A percentile compares a stretch with the other conserved stretches of the same genome.
Conservation (phyloP, 495 filamentous ascomycete genomes). For the Aspergillus wentii region DNA sequence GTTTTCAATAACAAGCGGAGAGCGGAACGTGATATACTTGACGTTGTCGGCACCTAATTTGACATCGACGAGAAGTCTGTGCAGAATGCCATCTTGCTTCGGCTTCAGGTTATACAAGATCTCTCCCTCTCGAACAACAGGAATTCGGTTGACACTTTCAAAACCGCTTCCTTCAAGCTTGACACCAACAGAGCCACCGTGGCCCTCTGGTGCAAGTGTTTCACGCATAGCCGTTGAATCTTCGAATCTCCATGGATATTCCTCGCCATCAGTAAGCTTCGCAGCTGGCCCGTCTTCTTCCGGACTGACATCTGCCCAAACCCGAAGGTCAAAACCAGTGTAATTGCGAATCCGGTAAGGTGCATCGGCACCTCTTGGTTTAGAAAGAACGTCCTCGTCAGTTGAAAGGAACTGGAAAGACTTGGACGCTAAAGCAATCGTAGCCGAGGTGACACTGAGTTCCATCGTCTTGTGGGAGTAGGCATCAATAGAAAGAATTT, state of each 20-base stretch:
- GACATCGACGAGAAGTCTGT: slow-evolving; percentile 88
- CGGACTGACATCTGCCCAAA: slow-evolving; percentile 70
- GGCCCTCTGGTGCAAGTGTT: slow-evolving; percentile 77
- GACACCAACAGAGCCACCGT: slow-evolving; percentile 70
- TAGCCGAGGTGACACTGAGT: slow-evolving; percentile 86
- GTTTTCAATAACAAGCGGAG: slow-evolving; percentile 94
- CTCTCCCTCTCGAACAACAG: slow-evolving; percentile 91
- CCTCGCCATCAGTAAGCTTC: slow-evolving; percentile 84
- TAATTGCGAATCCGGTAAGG: slow-evolving; percentile 93
- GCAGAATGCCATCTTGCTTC: slow-evolving; percentile 75
- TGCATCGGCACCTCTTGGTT: slow-evolving; percentile 85
- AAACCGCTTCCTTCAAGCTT: slow-evolving; percentile 91
- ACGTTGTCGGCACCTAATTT: slow-evolving; percentile 87
- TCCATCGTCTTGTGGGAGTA: slow-evolving; percentile 87
- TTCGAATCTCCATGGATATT: slow-evolving; percentile 93
- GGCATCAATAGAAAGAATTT: slow-evolving; percentile 75
- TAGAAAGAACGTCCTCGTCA: slow-evolving; percentile 89
- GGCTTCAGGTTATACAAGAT: slow-evolving; percentile 79
- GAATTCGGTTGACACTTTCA: slow-evolving; percentile 80
- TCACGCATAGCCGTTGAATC: slow-evolving; percentile 92
- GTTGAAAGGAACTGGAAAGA: slow-evolving; percentile 85
- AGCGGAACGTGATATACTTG: slow-evolving; percentile 95
- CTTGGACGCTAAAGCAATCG: slow-evolving; percentile 88
- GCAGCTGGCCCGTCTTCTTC: slow-evolving; percentile 62
- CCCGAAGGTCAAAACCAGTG: slow-evolving; percentile 82